A percentile compares a stretch with the other conserved stretches of the same genome.
Conservation (phyloP, 805 yeast species). For the Candida bentonensis region DNA sequence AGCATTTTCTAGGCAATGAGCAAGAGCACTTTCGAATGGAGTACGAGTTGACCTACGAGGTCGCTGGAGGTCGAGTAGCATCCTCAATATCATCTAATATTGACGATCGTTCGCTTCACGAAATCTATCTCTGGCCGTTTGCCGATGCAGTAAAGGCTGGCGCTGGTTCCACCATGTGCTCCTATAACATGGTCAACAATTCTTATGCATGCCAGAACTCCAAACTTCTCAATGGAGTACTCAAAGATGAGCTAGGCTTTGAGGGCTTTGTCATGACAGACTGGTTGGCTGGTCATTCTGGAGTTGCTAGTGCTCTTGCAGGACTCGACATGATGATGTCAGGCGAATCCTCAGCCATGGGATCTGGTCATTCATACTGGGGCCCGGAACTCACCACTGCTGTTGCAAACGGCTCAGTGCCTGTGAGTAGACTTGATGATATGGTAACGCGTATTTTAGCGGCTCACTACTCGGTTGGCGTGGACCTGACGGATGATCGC, state of each 20-base stretch:
- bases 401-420: constrained; percentile 40
- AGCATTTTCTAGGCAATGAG: constrained; percentile 46
- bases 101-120: constrained; percentile 50
- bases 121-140: constrained; percentile 51
- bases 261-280: constrained; percentile 57
- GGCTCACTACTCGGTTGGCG: constrained; percentile 35
- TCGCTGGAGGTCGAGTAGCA: not conserved
- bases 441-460: constrained; percentile 50
- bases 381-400: constrained; percentile 44
- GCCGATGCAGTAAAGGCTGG: constrained; percentile 50
- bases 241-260: constrained; percentile 50
- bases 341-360: constrained; percentile 31
- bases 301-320: constrained; percentile 40
- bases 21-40: constrained; percentile 47
- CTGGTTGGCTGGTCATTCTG: constrained; percentile 50
- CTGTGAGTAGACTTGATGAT: constrained; percentile 40
- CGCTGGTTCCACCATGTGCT: constrained; percentile 47
- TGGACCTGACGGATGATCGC: constrained; percentile 9
- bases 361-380: constrained; percentile 21
- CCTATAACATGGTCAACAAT: constrained; percentile 43
- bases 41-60: constrained; percentile 21
- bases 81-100: constrained; percentile 35
- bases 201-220: constrained; percentile 48
- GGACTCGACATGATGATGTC: constrained; percentile 62
- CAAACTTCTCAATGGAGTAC: constrained; percentile 35